A percentile compares a stretch with the other conserved stretches of the same genome.
Conservation (phyloP, 768 basidiomycete genomes). For the Cyclocybe aegerita region DNA sequence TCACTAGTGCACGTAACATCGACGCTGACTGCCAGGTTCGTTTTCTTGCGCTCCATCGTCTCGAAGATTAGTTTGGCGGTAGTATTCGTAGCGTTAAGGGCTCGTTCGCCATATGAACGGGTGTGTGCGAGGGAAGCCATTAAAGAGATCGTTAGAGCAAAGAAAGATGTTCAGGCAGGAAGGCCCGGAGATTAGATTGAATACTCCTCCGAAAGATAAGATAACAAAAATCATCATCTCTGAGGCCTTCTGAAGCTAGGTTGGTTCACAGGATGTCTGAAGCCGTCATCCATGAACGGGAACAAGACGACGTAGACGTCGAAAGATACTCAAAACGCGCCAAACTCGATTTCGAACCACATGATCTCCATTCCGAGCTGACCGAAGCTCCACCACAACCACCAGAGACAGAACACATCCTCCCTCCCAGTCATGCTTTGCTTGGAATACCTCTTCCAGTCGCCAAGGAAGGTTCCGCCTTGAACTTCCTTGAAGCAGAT, state of each 20-base stretch:
- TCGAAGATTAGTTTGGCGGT: slow-evolving; percentile 78
- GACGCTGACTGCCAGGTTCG: slow-evolving; percentile 94
- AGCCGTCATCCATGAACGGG: slow-evolving; percentile 47
- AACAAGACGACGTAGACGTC: slow-evolving; percentile 44
- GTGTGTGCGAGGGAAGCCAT: slow-evolving; percentile 37
- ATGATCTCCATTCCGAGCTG: slow-evolving; percentile 3
- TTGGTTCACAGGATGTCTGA: slow-evolving; percentile 22
- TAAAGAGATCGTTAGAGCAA: not conserved
- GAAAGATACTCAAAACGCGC: slow-evolving; percentile 45
- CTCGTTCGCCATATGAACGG: slow-evolving; percentile 64
- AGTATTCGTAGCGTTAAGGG: slow-evolving; percentile 60
- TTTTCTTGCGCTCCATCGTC: slow-evolving; percentile 82
- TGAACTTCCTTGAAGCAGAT: slow-evolving; percentile 72
- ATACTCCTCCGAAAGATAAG: slow-evolving; percentile 11
- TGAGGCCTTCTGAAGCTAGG: not conserved
- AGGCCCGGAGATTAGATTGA: slow-evolving; percentile 3
- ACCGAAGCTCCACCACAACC: slow-evolving; percentile 7
- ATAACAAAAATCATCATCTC: slow-evolving; percentile 12
- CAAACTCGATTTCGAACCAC: slow-evolving; percentile 32
- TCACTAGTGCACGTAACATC: slow-evolving; percentile 83
- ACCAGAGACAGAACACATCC: slow-evolving; percentile 29
- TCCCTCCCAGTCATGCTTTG: slow-evolving; percentile 77
- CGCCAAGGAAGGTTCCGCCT: slow-evolving; percentile 45
- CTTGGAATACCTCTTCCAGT: slow-evolving; percentile 58
- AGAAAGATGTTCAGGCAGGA: slow-evolving; percentile 3